Conservation (phyloP, 1,139 yeast genomes). For the Blastobotrys apis region DNA sequence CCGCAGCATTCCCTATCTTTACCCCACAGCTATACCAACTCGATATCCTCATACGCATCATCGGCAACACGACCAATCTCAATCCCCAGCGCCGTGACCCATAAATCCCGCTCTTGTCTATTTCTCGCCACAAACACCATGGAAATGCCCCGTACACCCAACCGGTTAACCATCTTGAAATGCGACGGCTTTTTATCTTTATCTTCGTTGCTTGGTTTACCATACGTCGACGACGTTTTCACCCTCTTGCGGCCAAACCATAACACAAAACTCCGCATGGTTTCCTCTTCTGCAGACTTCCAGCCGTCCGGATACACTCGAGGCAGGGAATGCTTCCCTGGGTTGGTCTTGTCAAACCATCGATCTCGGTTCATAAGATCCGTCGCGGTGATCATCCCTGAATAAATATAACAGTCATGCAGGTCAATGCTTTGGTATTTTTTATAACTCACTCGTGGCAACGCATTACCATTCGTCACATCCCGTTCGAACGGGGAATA, state of each 20-base stretch:
- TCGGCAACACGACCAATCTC: conserved; percentile 57
- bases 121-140: conserved; percentile 78
- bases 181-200: conserved; percentile 6
- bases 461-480: conserved; percentile 24
- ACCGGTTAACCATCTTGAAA: conserved; percentile 36
- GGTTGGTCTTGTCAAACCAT: conserved; percentile 45
- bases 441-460: conserved; percentile 25
- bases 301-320: conserved; percentile 78
- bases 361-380: conserved; percentile 52
- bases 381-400: conserved; percentile 57
- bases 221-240: conserved; percentile 15
- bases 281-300: conserved; percentile 73
- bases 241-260: conserved; percentile 71
- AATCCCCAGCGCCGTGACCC: conserved; percentile 64
- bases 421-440: conserved; percentile 46
- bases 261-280: conserved; percentile 67
- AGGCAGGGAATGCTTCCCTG: conserved; percentile 60
- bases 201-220: conserved; percentile 7
- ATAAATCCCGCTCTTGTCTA: conserved; percentile 73
- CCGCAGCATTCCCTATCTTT: no score
- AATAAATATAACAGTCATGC: conserved; percentile 65
- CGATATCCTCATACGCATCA: conserved; percentile 25
- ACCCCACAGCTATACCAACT: not conserved
- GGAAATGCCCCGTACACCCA: conserved; percentile 66
- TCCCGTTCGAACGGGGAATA: conserved; percentile 44